Conservation (phyloP, 768 basidiomycete genomes). For the Suillus hirtellus region DNA sequence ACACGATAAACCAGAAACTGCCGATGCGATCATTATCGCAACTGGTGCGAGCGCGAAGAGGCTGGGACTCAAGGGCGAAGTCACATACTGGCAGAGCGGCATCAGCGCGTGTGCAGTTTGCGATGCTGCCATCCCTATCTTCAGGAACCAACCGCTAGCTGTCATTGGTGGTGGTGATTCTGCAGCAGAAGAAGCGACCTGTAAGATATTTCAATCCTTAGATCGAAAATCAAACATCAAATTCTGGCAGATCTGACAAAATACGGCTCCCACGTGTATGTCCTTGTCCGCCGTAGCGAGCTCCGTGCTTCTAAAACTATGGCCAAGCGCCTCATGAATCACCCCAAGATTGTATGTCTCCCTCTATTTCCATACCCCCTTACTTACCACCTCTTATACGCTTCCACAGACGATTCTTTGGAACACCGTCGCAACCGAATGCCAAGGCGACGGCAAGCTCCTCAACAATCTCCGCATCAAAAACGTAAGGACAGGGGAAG, state of each 20-base stretch:
- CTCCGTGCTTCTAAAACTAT: constrained; percentile 98
- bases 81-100: constrained; percentile 97
- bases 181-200: constrained; percentile 98
- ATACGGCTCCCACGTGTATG: constrained; percentile 96
- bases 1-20: constrained; percentile 81
- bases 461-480: constrained; percentile 83
- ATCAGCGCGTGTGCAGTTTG: constrained; percentile 99
- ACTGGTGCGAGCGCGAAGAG: constrained; percentile 97
- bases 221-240: not conserved
- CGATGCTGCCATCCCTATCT: constrained; percentile 98
- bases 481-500: constrained; percentile 78
- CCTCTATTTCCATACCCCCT: not conserved
- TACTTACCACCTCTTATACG: not conserved
- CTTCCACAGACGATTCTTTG: constrained; percentile 70
- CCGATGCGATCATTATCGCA: constrained; percentile 92
- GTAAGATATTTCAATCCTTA: constrained; percentile 45
- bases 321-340: constrained; percentile 86
- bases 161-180: constrained; percentile 99
- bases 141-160: constrained; percentile 93
- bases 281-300: constrained; percentile 90
- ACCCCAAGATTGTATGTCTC: constrained; percentile 87
- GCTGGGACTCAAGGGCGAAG: constrained; percentile 86
- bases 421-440: constrained; percentile 93
- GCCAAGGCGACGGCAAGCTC: constrained; percentile 92
- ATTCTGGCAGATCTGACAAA: constrained; percentile 75